Base-by-base conservation (phyloP, 164 flowering plant species). In the Berberis vulgaris region DNA sequence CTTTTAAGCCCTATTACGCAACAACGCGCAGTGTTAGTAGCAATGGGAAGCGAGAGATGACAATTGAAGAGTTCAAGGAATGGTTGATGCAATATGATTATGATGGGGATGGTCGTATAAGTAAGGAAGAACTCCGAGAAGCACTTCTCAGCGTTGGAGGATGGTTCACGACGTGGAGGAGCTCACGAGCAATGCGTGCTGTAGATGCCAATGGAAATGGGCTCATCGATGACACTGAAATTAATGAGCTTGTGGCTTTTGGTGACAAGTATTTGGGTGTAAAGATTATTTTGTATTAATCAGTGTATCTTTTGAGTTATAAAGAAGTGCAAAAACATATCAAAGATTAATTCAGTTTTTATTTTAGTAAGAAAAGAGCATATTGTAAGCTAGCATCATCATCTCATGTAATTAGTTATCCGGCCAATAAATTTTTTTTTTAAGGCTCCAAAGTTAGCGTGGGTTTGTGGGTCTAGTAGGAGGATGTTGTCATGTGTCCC, bases 61-160 rank as follows among this genome's bases (percentile, higher is more conserved):
- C 59, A 3, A 39, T 57, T 2, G 43, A 39, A 40, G 43, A 57
- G 39, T 57, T 57, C 43, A 57, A 41, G 59, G 43, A 57, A 6
- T 57, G 59, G 59, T 38, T 57, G 5, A 8, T 10, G 38, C 7
- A 6, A 13, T 54, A 10, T 3, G 59, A 57, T 9, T 3, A 57
- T 7, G 59, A 57, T 57, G 10, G 10, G 9, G 59, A 57, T 57
- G 59, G 59, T 1, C 59, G 59, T 41, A 57, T 57, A 39, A 57
- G 59, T 43, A 26, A 26, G 40, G 59, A 40, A 1, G 59, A 57
- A 41, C 59, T 57, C 10, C 42, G 59, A 38, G 59, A 57, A 39
- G 59, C 43, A 5, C 8, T 57, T 6, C 11, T 7, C 6, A 57
- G 43, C 8, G 43, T 39, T 40, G 59, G 59, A 41, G 43, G 43